Conservation (phyloP, 768 basidiomycete species). For the Tylopilus vinaceipallidus region DNA sequence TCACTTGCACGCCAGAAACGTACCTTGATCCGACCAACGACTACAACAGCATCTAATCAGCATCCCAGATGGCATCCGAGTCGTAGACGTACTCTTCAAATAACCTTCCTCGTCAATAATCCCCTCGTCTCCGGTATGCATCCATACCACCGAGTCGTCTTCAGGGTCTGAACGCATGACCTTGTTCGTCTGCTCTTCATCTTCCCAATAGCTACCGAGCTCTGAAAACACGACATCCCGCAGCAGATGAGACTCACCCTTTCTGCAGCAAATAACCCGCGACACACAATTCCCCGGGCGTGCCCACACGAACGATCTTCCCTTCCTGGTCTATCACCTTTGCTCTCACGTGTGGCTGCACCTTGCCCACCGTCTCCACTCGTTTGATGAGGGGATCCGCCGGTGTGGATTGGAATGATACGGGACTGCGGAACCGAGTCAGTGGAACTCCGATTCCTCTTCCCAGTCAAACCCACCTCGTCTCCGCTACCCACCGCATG, state of each 20-base stretch:
- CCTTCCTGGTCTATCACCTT: conserved; percentile 63
- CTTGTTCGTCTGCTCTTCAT: conserved; percentile 60
- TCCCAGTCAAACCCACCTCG: conserved; percentile 41
- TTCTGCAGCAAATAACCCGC: conserved; percentile 79
- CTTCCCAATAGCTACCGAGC: conserved; percentile 66
- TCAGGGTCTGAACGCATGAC: conserved; percentile 54
- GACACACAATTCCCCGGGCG: conserved; percentile 71
- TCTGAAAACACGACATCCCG: background rate
- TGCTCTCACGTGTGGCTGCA: conserved; percentile 75
- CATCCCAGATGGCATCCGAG: background rate
- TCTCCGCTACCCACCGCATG: conserved; percentile 57
- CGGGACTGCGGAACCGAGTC: conserved; percentile 50
- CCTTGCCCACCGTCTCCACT: conserved; percentile 77
- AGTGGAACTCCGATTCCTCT: background rate
- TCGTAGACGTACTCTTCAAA: conserved; percentile 51
- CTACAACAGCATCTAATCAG: conserved; percentile 34
- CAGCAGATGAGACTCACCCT: conserved; percentile 43
- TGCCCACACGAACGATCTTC: conserved; percentile 65
- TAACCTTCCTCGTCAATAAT: conserved; percentile 84
- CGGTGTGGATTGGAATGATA: conserved; percentile 77
- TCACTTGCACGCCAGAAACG: conserved; percentile 1
- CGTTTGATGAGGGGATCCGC: conserved; percentile 69
- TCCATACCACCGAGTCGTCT: conserved; percentile 63
- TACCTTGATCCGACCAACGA: conserved; percentile 79
- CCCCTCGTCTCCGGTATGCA: conserved; percentile 81